Evolutionary conservation across 768 basidiomycete species (phyloP), one percentile per base, ranked within the genome.

Genomic region (Crucibulum laeve): DNA sequence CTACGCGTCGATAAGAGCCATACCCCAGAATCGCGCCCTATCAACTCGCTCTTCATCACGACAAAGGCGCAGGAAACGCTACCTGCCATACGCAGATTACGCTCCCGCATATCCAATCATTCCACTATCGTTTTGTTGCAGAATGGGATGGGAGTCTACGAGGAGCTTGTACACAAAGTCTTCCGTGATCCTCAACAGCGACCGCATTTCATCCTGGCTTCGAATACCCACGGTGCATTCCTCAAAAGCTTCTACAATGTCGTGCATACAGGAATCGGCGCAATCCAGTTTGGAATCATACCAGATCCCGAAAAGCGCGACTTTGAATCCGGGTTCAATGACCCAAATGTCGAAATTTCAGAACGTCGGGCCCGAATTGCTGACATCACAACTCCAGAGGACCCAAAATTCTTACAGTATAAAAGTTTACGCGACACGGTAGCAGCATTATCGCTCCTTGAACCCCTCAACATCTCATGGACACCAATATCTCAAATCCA

Each of bases 91-190:
- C 60, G 63, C 14, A 56, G 61, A 0, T 75, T 97, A 43, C 63
- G 75, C 14, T 79, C 77, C 10, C 78, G 91, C 14, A 63, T 97
- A 15, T 69, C 74, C 3, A 58, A 73, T 0, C 61, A 75, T 39
- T 87, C 84, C 34, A 95, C 93, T 25, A 82, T 98, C 50, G 88
- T 95, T 2, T 76, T 99, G n/a, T 63, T 97, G 42, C 90, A 95
- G 56, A 95, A 95, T 58, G 95, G 95, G 19, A 88, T 96, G 82
- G 95, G 92, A 8, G 67, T 94, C 6, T 89, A 91, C 61, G 94
- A 98, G 51, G 67, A 79, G 47, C 72, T 96, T 38, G 59, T 90
- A 14, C 55, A 65, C 4, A 53, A 73, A 4, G 53, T 91, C 33
- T 98, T 92, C 60, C 82, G 75, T 15, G 85, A 92, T 59, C 75